phyloP scores from a whole-genome alignment of 345 rosid species.

The Geranium rotundifolium region DNA sequence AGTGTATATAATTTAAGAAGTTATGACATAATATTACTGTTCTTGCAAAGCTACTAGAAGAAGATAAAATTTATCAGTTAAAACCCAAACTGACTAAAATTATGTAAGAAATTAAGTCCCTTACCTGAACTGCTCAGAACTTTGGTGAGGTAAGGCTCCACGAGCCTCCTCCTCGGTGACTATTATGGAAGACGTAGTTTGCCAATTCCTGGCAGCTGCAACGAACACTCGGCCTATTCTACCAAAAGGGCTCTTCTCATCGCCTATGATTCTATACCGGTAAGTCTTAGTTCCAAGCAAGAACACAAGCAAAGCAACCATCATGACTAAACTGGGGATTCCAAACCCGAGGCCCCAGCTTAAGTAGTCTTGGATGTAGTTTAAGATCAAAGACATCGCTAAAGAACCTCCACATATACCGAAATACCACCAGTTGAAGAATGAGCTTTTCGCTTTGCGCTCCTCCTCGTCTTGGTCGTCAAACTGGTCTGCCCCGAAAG shows the following conservation, averaged over 20 bases:
- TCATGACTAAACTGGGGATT: constrained; percentile 50
- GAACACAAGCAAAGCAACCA: constrained; percentile 39
- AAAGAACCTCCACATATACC: constrained; percentile 34
- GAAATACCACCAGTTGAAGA: no score
- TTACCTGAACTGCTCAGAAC: constrained; percentile 39
- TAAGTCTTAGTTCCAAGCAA: constrained; percentile 50
- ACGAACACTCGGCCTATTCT: constrained; percentile 48
- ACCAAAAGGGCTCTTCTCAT: constrained; percentile 41
- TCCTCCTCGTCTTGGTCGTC: constrained; percentile 51
- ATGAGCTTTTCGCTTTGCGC: constrained; percentile 32
- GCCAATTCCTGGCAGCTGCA: constrained; percentile 46
- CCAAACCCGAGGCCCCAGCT: constrained; percentile 81
- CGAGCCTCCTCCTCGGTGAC: constrained; percentile 21
- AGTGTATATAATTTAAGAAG: no score
- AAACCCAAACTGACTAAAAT: no score
- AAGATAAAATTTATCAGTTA: no score
- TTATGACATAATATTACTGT: no score
- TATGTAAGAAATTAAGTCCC: not conserved
- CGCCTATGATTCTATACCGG: constrained; percentile 28
- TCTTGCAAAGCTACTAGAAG: no score
- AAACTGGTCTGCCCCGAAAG: constrained; percentile 88
- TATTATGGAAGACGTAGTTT: constrained; percentile 15
- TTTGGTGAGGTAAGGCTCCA: constrained; percentile 19
- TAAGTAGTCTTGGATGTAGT: constrained; percentile 64
- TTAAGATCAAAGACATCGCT: constrained; percentile 30